These are phyloP conservation scores for Begonia fuchsioides DNA, from an alignment of 306 rosid genomes.

Conservation along the genomic window DNA sequence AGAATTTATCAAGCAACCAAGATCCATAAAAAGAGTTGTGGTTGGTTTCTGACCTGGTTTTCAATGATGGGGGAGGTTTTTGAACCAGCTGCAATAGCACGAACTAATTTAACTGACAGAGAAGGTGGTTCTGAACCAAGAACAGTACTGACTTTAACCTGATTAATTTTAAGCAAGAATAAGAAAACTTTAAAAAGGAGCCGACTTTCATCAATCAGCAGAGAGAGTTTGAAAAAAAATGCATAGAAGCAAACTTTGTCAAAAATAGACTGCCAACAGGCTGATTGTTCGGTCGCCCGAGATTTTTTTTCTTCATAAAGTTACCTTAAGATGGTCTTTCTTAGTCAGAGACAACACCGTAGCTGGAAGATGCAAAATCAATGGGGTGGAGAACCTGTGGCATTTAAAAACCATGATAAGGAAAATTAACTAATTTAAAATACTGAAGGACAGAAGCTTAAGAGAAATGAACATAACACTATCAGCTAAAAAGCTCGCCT, in stretches of 20 bases:
- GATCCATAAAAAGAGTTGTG: too few species aligned
- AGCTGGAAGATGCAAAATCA: constrained; percentile 73
- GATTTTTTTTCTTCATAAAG: too few species aligned
- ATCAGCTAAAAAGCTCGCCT: constrained; percentile 43
- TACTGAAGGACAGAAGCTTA: too few species aligned
- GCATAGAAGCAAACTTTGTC: background rate
- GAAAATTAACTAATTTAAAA: too few species aligned
- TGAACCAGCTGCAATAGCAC: constrained; percentile 42
- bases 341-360: constrained; percentile 72
- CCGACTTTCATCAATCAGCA: background rate
- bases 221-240: background rate
- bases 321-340: constrained; percentile 70
- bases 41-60: constrained; percentile 34
- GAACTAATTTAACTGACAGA: constrained; percentile 66
- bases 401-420: background rate
- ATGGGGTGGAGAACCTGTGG: constrained; percentile 60
- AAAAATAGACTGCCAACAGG: background rate
- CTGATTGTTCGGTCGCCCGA: too few species aligned
- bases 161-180: constrained; percentile 5
- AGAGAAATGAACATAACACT: too few species aligned
- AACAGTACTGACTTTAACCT: constrained; percentile 81
- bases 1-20: too few species aligned
- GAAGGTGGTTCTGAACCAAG: constrained; percentile 90
- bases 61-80: constrained; percentile 45
- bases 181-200: background rate